These are phyloP conservation scores for Fusarium liriodendri DNA, from an alignment of 2,329 filamentous ascomycete species.

Conservation along the genomic window DNA sequence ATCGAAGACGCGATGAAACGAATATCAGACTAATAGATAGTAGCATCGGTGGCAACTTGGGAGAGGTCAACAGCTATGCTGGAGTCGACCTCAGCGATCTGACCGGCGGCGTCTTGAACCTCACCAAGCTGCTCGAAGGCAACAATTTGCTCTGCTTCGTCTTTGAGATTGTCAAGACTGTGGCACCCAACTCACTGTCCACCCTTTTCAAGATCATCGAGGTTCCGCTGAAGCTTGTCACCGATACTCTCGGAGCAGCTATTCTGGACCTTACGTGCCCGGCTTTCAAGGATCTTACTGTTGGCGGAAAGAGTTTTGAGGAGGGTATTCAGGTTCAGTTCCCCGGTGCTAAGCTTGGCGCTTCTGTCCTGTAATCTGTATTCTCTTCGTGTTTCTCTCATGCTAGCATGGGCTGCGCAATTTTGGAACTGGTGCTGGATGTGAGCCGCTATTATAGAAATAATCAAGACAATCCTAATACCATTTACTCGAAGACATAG, in stretches of 20 bases:
- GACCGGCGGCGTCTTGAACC: slow-evolving; percentile 14
- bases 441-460: not conserved
- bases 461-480: not conserved
- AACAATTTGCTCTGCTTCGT: slow-evolving; percentile 24
- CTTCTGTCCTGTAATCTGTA: not conserved
- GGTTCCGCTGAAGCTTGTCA: slow-evolving; percentile 4
- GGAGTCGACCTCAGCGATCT: slow-evolving; percentile 16
- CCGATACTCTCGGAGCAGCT: not conserved
- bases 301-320: not conserved
- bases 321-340: slow-evolving; percentile 4
- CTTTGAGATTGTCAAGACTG: slow-evolving; percentile 20
- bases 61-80: slow-evolving; percentile 17
- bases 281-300: slow-evolving; percentile 13
- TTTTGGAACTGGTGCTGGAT: not conserved
- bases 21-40: not conserved
- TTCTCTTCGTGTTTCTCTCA: not conserved
- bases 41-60: slow-evolving; percentile 22
- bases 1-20: rapidly evolving
- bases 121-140: slow-evolving; percentile 7
- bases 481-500: not conserved
- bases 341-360: slow-evolving; percentile 9
- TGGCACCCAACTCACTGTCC: not conserved
- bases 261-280: slow-evolving; percentile 9
- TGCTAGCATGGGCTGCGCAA: not conserved
- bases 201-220: slow-evolving; percentile 7